These are phyloP conservation scores for Diplocarpon mali DNA, from an alignment of 2,329 filamentous ascomycete genomes.

Conservation along the genomic window DNA sequence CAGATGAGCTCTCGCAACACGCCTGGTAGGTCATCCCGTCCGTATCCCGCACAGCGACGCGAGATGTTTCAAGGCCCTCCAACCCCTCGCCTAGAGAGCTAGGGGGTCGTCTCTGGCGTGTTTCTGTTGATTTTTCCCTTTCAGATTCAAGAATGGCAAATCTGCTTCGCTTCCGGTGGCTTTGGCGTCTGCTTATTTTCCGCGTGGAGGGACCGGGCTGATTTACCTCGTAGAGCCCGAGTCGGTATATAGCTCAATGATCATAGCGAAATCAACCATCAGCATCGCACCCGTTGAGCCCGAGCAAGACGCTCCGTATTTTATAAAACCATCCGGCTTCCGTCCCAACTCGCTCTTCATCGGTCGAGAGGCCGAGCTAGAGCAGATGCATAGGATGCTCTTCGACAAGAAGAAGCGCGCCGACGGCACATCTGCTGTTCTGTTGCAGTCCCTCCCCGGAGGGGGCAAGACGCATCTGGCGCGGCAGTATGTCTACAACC, in stretches of 20 bases:
- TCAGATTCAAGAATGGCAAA: background rate
- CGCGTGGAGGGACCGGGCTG: constrained; percentile 21
- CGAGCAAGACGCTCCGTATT: constrained; percentile 19
- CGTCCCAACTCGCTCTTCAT: constrained; percentile 53
- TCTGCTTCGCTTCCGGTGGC: background rate
- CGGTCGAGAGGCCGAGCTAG: constrained; percentile 47
- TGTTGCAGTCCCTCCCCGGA: constrained; percentile 54
- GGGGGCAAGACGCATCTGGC: constrained; percentile 60
- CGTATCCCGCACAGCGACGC: background rate
- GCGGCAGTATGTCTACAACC: constrained; percentile 52
- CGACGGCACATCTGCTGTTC: constrained; percentile 49
- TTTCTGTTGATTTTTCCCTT: constrained; percentile 1
- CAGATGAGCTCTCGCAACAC: constrained; percentile 4
- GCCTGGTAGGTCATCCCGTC: constrained; percentile 9
- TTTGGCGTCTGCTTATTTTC: background rate
- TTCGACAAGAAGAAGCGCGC: constrained; percentile 43
- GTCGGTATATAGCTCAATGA: constrained; percentile 20
- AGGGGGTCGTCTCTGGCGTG: background rate
- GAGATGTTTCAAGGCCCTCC: constrained; percentile 1
- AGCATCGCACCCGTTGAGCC: constrained; percentile 19
- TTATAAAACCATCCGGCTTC: constrained; percentile 43
- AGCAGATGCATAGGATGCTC: constrained; percentile 46
- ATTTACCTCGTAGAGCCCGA: constrained; percentile 26
- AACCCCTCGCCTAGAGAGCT: background rate
- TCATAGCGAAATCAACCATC: constrained; percentile 16